These are phyloP conservation scores for Solanum chiquidenum DNA, from an alignment of 257 asterid genomes.

Conservation along the genomic window DNA sequence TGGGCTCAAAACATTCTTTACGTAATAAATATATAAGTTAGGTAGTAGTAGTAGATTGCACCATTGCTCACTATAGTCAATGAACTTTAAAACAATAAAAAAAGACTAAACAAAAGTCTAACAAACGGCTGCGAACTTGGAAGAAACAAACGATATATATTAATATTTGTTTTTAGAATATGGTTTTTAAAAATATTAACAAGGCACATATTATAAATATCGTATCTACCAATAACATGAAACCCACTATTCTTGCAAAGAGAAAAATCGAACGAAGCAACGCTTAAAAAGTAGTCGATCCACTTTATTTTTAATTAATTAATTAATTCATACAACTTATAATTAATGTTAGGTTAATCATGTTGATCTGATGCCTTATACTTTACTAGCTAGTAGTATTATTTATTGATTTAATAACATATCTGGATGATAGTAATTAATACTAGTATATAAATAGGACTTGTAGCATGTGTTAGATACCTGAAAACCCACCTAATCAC, in stretches of 20 bases:
- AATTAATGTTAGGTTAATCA: slow-evolving; percentile 16
- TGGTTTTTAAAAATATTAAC: background rate
- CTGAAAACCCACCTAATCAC: slow-evolving; percentile 64
- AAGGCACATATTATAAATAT: background rate
- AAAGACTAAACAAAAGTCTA: background rate
- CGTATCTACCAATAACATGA: slow-evolving; percentile 51
- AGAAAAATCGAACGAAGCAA: slow-evolving; percentile 4
- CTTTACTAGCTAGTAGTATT: background rate
- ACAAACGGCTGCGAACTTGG: background rate
- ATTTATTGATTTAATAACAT: background rate
- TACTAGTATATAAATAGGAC: slow-evolving; percentile 13
- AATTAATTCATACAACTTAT: background rate
- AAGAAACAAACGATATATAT: background rate
- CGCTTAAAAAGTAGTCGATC: slow-evolving; percentile 2
- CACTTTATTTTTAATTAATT: background rate
- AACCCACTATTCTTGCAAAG: slow-evolving; percentile 29
- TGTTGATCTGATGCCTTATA: slow-evolving; percentile 2
- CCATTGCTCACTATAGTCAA: background rate
- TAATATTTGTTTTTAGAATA: background rate
- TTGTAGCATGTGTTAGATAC: slow-evolving; percentile 73
- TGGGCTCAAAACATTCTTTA: background rate
- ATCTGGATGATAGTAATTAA: background rate
- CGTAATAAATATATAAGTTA: background rate
- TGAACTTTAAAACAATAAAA: background rate
- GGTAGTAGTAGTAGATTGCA: background rate